Base-by-base conservation (phyloP, 345 rosid genomes). In the Salix arbutifolia region DNA sequence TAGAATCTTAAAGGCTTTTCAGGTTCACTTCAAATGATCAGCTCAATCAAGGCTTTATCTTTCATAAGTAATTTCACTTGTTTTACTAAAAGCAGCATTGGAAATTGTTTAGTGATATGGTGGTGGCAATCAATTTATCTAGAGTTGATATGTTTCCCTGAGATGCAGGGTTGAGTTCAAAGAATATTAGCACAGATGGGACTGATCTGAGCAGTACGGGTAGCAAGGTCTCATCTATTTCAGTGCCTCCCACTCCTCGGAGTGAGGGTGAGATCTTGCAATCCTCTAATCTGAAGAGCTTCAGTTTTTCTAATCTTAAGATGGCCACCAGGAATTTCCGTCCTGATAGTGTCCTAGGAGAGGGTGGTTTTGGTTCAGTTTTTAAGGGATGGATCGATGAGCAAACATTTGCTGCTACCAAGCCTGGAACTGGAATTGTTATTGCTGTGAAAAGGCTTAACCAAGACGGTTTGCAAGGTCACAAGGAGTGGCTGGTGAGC, bases 371-470 rank as follows among this genome's bases (percentile, higher is more conserved):
- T 70, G 99, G 99, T 77, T 88, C 95, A 53, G 98, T 96, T 40
- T 96, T 94, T 74, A 96, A 94, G 82, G 99, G 98, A 23, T 96
- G 99, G 98, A 81, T 96, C 50, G 98, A 96, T 77, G 94, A 90
- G 81, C 83, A 88, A 69, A 85, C 85, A 25, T 90, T 86, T 25
- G 58, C 88, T 40, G 89, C 98, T 78, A 71, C 91, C 42, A 91
- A 77, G 84, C 97, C 99, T 13, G 99, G 97, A 67, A 88, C 87
- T 23, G 99, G 99, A 84, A 78, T 87, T 40, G 92, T 90, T 46
- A 88, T 96, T 78, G 99, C 99, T 4, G 95, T 88, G 74, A 96
- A 96, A 87, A 91, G 86, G 87, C 94, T 94, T 26, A 96, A 94
- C 87, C 91, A 85, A 76, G 99, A 91, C 50, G 85, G 98, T n/a